phyloP scores from a whole-genome alignment of 306 rosid genomes.

The Luffa aegyptiaca region DNA sequence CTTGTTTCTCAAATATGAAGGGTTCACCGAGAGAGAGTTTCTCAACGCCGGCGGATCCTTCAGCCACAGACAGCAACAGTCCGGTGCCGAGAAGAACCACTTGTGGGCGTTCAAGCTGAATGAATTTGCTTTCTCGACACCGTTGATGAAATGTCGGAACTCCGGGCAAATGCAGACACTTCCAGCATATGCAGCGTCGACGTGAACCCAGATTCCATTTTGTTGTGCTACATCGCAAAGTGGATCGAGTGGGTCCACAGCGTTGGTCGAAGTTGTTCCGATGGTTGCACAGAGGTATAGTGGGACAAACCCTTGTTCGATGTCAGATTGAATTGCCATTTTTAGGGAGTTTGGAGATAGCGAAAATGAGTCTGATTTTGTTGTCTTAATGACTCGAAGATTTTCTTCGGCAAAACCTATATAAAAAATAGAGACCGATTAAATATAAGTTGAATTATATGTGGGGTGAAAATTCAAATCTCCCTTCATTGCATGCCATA shows the following conservation, averaged over 20 bases:
- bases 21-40: conserved; percentile 2
- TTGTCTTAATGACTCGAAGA: conserved; percentile 16
- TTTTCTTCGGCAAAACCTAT: conserved; percentile 16
- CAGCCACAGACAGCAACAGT: conserved; percentile 34
- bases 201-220: conserved; percentile 34
- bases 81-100: conserved; percentile 25
- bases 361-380: conserved; percentile 6
- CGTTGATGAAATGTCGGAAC: conserved; percentile 26
- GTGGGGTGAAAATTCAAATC: too few species aligned
- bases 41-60: not conserved
- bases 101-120: conserved; percentile 36
- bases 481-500: too few species aligned
- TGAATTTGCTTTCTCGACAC: conserved; percentile 20
- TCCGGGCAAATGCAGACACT: conserved; percentile 35
- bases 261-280: conserved; percentile 32
- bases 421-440: not conserved
- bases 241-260: conserved; percentile 23
- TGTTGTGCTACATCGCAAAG: conserved; percentile 19
- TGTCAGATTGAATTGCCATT: not conserved
- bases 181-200: conserved; percentile 35
- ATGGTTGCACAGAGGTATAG: conserved; percentile 18
- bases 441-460: too few species aligned
- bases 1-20: conserved; percentile 9
- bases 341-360: conserved; percentile 11
- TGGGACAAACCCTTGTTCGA: conserved; percentile 20